Percentiles rank a stretch among this genome's conserved stretches.
These are phyloP conservation scores for Paragyromitra xinjiangensis DNA, from an alignment of 495 filamentous ascomycete species.

Conservation along the genomic window DNA sequence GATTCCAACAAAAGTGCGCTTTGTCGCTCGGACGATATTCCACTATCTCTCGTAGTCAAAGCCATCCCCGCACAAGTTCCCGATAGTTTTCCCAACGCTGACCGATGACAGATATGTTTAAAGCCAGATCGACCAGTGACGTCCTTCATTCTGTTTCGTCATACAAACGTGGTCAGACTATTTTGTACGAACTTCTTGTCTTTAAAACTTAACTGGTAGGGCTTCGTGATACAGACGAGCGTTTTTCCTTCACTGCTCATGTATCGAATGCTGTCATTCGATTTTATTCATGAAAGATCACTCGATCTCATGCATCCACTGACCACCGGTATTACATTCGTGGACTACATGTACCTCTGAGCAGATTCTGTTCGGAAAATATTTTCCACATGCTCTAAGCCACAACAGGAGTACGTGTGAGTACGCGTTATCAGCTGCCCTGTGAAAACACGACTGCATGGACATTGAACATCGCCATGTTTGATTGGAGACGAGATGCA, in stretches of 20 bases:
- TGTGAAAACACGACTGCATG: constrained; percentile 18
- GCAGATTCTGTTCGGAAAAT: constrained; percentile 1
- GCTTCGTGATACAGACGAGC: not conserved
- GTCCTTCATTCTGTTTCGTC: not conserved
- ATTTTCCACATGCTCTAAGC: not conserved
- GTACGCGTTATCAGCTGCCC: constrained; percentile 45
- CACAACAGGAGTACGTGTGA: constrained; percentile 29
- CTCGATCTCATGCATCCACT: constrained; percentile 45
- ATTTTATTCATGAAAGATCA: constrained; percentile 43
- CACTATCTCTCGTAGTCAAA: not conserved
- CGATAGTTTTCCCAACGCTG: not conserved
- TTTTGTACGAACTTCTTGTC: not conserved
- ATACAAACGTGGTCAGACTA: constrained; percentile 18
- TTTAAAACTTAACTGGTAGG: constrained; percentile 16
- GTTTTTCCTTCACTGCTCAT: not conserved
- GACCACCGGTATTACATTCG: constrained; percentile 1
- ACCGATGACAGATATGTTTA: not conserved
- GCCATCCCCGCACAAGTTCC: not conserved
- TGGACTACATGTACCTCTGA: not conserved
- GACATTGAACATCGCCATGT: constrained; percentile 24
- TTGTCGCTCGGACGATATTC: not conserved
- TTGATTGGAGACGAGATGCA: constrained; percentile 42
- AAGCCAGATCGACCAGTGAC: constrained; percentile 27
- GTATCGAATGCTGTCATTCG: constrained; percentile 13
- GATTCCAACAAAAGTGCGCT: not conserved